Evolutionary conservation across 495 filamentous ascomycete genomes (phyloP), one percentile per base, ranked within the genome.

Genomic region (Poronia punctata): DNA sequence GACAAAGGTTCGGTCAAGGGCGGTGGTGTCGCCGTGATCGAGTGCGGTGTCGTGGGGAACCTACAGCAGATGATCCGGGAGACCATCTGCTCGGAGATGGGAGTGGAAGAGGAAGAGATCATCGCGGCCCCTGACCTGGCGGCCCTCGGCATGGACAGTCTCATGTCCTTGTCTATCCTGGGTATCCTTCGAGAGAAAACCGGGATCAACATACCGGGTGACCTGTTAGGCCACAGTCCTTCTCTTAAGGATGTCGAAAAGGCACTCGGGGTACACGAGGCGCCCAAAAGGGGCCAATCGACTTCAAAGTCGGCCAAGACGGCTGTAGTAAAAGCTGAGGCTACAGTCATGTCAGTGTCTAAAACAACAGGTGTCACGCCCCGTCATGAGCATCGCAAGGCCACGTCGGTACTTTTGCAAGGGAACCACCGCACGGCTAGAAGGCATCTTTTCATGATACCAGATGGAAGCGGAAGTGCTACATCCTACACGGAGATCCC

Each of bases 391-490:
- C 77, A 85, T 44, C 79, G 84, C 71, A 88, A 64, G 49, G 60
- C 69, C 39, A 54, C 67, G 40, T 62, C 80, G 33, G 49, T 82
- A 43, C 45, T 77, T 61, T 78, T 88, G 0, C 72, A 79, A 30
- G 87, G 87, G 2, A 75, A 77, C 22, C 62, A 74, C 9, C 74
- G 71, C 49, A 75, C 64, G 9, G 68, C 76, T 9, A 72, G 59
- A n/a, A 78, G 75, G 55, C 76, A 70, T 25, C 64, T 93, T 10
- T 68, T 84, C 60, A 74, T 90, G 43, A 65, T 90, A 26, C 86
- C 87, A 12, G 86, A 90, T 50, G 86, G 86, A 14, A 77, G 75
- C 39, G 86, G 86, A 14, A 80, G 78, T 17, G 73, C 80, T 7
- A 73, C 74, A 10, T 79, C 77, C 2, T 86, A 85, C 61, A 66